phyloP scores from a whole-genome alignment of 2,329 filamentous ascomycete genomes.

The Grosmannia penicillata region DNA sequence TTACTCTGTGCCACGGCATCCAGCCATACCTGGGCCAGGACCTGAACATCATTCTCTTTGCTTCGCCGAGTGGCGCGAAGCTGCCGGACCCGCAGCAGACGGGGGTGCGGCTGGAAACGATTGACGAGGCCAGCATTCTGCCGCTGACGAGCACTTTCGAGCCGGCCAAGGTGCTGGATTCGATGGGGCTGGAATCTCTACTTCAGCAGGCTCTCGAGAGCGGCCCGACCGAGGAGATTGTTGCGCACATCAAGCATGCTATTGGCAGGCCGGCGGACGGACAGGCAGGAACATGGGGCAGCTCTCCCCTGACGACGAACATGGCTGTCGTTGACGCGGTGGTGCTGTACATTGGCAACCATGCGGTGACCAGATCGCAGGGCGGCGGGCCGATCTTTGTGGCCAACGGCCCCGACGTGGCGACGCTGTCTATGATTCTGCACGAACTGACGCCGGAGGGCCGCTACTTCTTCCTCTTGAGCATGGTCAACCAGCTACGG shows the following conservation, averaged over 20 bases:
- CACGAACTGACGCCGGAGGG: slow-evolving; percentile 62
- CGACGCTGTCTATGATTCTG: slow-evolving; percentile 60
- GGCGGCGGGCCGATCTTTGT: slow-evolving; percentile 51
- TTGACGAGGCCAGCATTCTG: slow-evolving; percentile 56
- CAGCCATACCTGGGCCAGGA: slow-evolving; percentile 76
- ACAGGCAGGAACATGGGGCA: slow-evolving; percentile 49
- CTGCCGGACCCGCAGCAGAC: slow-evolving; percentile 59
- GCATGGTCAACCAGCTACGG: slow-evolving; percentile 82
- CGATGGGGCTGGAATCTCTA: slow-evolving; percentile 41
- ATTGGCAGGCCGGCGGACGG: slow-evolving; percentile 44
- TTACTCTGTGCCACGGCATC: slow-evolving; percentile 66
- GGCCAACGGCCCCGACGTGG: slow-evolving; percentile 49
- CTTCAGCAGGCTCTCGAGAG: slow-evolving; percentile 42
- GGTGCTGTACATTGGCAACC: slow-evolving; percentile 66
- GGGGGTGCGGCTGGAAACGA: slow-evolving; percentile 60
- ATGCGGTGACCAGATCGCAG: slow-evolving; percentile 48
- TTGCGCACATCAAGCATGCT: slow-evolving; percentile 63
- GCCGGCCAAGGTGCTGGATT: slow-evolving; percentile 36
- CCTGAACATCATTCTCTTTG: slow-evolving; percentile 74
- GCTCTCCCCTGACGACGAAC: slow-evolving; percentile 54
- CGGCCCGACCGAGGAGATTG: slow-evolving; percentile 54
- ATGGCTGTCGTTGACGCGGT: slow-evolving; percentile 62
- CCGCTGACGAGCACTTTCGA: slow-evolving; percentile 51
- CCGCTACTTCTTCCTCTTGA: slow-evolving; percentile 70
- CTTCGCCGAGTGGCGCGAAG: slow-evolving; percentile 54